phyloP scores from a whole-genome alignment of 2,329 filamentous ascomycete genomes.

The Neonectria hederae region DNA sequence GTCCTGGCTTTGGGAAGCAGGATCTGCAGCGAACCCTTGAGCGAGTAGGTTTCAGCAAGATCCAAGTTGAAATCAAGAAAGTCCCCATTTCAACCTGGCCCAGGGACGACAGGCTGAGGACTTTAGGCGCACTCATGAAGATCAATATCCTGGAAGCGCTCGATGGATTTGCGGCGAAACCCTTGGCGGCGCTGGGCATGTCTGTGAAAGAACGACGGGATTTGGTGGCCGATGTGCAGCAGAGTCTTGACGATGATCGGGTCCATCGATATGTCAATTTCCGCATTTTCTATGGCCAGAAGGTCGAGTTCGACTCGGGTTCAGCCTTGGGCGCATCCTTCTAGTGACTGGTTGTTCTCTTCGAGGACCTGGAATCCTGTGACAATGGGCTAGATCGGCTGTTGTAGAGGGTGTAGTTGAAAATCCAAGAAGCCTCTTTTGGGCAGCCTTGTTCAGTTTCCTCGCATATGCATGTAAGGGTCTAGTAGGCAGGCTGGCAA shows the following conservation, averaged over 20 bases:
- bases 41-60: slow-evolving; percentile 55
- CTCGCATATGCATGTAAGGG: not conserved
- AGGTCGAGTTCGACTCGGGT: slow-evolving; percentile 32
- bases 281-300: slow-evolving; percentile 56
- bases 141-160: slow-evolving; percentile 54
- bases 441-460: not conserved
- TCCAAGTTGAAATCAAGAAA: slow-evolving; percentile 53
- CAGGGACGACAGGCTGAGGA: slow-evolving; percentile 51
- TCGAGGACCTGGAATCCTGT: not conserved
- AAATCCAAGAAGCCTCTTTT: not conserved
- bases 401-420: not conserved
- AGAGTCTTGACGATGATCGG: slow-evolving; percentile 47
- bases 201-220: slow-evolving; percentile 47
- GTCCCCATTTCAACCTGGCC: slow-evolving; percentile 59
- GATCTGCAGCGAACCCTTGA: slow-evolving; percentile 50
- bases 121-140: slow-evolving; percentile 56
- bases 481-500: not conserved
- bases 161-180: slow-evolving; percentile 53
- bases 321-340: not conserved
- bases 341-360: too few relatives aligned
- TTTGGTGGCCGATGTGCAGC: slow-evolving; percentile 45
- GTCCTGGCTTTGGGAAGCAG: slow-evolving; percentile 49
- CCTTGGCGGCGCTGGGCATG: slow-evolving; percentile 51
- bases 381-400: not conserved
- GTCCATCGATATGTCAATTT: slow-evolving; percentile 56